Evolutionary conservation across 179 eudicot species (phyloP).

Genomic region (Nepenthes alata): DNA sequence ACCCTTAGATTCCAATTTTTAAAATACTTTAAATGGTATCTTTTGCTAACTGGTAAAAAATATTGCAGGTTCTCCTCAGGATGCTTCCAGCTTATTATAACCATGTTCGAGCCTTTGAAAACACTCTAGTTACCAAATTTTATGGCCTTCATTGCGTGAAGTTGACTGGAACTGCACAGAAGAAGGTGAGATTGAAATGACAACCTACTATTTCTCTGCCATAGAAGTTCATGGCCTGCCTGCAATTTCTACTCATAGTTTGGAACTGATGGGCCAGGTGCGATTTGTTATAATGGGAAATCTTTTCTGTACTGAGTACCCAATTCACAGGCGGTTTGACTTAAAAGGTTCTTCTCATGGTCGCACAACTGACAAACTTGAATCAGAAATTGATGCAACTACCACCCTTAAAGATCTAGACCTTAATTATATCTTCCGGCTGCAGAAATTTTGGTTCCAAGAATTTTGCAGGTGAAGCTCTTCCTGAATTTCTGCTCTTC

Average conservation of each 20-base stretch:
- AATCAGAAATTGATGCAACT: conserved; percentile 72
- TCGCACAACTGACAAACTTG: conserved; percentile 66
- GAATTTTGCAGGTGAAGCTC: conserved; percentile 68
- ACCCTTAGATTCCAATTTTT: too few species aligned
- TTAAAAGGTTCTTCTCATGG: conserved; percentile 94
- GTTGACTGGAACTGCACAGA: conserved; percentile 68
- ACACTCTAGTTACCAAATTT: conserved; percentile 75
- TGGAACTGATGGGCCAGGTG: conserved; percentile 35
- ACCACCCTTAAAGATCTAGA: conserved; percentile 91
- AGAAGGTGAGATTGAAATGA: conserved; percentile 46
- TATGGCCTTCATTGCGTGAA: conserved; percentile 93
- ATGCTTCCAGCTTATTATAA: conserved; percentile 93
- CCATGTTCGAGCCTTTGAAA: conserved; percentile 71
- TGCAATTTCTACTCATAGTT: conserved; percentile 5
- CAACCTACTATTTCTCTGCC: not conserved
- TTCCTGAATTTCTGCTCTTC: not conserved
- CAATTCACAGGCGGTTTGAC: conserved; percentile 87
- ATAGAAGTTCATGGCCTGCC: not conserved
- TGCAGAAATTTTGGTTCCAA: conserved; percentile 73
- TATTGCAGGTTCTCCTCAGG: conserved; percentile 66
- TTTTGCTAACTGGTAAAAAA: not conserved
- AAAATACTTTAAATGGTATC: not conserved
- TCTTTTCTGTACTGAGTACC: conserved; percentile 65
- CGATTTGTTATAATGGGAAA: conserved; percentile 95
- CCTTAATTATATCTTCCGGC: conserved; percentile 63